Base-by-base conservation (phyloP, 2,329 filamentous ascomycete species). In the Paradendryphiella salina region DNA sequence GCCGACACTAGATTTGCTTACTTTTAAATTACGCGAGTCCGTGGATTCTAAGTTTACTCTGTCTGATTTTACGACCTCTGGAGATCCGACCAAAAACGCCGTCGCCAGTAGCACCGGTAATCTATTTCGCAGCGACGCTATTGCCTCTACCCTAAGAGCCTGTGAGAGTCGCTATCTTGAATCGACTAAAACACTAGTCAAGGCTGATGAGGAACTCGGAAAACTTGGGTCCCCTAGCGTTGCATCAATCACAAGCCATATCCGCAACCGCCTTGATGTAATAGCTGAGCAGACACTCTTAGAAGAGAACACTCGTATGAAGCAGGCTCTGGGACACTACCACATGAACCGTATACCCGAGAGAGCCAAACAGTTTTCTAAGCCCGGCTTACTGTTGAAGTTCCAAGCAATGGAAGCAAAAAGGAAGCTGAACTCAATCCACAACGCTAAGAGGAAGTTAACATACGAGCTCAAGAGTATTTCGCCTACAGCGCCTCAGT, bases 331-430 rank as follows among this genome's bases (percentile, higher is more conserved):
- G n/a, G 31, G 7, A 10, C 11, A 21, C 26, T 42, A 37, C 32
- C 20, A 40, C 18, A 17, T 34, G 36, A 13, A 29, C 7, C 8
- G 17, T 31, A 17, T 36, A 18, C 32, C 31, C 3, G 18, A 21
- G 26, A 45, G 34, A 50, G 21, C 13, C 6, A 34, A 20, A 32
- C 23, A 38, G 13, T 20, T 34, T 5, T 20, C 34, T 36, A 36
- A 26, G 20, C 44, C 44, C n/a, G 35, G 31, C 29, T 23, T 46
- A 20, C 14, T 38, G 18, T 13, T 39, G 23, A 46, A 39, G 36
- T 14, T 46, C 28, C 8, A 40, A 14, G 36, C 18, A 40, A 7
- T 18, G 15, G 18, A 32, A n/a, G 37, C 26, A 39, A 28, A 13
- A 18, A 35, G 18, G 26, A 23, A 10, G 31, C 23, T 15, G 23